Base-by-base conservation (phyloP, 2,329 filamentous ascomycete species). In the Exophiala phaeomuriformis region DNA sequence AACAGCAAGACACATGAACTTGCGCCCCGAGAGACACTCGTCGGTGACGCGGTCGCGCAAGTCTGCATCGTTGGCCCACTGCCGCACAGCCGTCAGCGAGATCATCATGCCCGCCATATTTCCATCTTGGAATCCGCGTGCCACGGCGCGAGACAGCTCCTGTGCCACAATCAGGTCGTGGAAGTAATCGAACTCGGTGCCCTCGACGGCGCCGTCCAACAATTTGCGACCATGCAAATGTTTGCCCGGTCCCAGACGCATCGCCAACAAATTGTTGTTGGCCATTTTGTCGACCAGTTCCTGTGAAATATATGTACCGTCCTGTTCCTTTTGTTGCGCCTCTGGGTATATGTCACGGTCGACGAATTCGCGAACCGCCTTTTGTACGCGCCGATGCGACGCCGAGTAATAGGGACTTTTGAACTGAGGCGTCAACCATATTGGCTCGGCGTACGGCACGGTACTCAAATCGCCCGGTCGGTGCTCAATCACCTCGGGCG, bases 391-490 rank as follows among this genome's bases (percentile, higher is more conserved):
- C 5, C 75, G 73, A 64, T 89, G 85, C 2, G 80, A 80, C 1
- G 78, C 74, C 19, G 77, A 83, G 71, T 86, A 87, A 71, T 88
- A 86, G 6, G 85, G 81, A 57, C 77, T 84, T 68, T 85, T 84
- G 76, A 89, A 93, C 51, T 81, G 76, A 2, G 85, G 84, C 2
- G 82, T 80, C 60, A 95, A 75, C 90, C 90, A 95, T 51, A 90
- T 73, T 1, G 88, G 87, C 69, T 95, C 90, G 30, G 83, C 88
- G 65, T 95, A 95, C 31, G 89, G 90, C 0, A 95, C 86, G 19
- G 75, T 69, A 65, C 82, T 88, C 33, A 94, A 75, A 62, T 88
- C 86, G 61, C 88, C 88, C 6, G 81, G 75, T 65, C 82, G 71
- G 1, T 80, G 82, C 19, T 82, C 81, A 58, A 90, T 77, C 62